Evolutionary conservation across 257 asterid genomes (phyloP), one percentile per base, ranked within the genome.

Genomic region (Solanum stenotomum): DNA sequence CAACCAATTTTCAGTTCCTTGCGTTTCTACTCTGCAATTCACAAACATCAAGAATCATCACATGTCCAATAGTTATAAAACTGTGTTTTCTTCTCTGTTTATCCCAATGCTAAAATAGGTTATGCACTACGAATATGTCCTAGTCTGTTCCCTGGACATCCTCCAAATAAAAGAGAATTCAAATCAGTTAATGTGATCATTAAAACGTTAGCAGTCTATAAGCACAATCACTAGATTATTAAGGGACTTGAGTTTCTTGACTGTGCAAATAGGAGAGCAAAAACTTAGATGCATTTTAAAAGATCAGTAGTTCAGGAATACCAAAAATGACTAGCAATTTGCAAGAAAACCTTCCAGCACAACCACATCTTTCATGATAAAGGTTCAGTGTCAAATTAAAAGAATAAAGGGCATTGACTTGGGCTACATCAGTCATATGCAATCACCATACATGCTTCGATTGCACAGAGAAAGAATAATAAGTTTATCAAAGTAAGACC

Each of bases 401-500:
- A n/a, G 63, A 79, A 79, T 12, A 44, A 35, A 79, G 23, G 22
- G 27, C 33, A 35, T 44, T 23, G 44, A 38, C 35, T 65, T 14
- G 27, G 85, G 70, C 42, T 5, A 81, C 85, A 46, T 46, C 85
- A 61, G 46, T 27, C 25, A 85, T 84, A 86, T 25, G 84, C 31
- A 85, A 49, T 88, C 63, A 82, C 67, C 70, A 65, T 78, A 78
- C 74, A 67, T 74, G 71, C 83, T 22, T 68, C 22, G 20, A 71
- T 34, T 86, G 67, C 8, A 79, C 34, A 79, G 84, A 87, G 44
- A 14, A 87, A 65, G 87, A 29, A 85, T 68, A 61, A 78, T 12
- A 22, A 87, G 82, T 82, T 88, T 65, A 23, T 87, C 46, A 22
- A 37, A 88, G 89, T 81, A 38, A 29, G 87, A 96, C 99, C 98